Conservation (phyloP, 768 basidiomycete genomes). For the Kwoniella botswanensis region DNA sequence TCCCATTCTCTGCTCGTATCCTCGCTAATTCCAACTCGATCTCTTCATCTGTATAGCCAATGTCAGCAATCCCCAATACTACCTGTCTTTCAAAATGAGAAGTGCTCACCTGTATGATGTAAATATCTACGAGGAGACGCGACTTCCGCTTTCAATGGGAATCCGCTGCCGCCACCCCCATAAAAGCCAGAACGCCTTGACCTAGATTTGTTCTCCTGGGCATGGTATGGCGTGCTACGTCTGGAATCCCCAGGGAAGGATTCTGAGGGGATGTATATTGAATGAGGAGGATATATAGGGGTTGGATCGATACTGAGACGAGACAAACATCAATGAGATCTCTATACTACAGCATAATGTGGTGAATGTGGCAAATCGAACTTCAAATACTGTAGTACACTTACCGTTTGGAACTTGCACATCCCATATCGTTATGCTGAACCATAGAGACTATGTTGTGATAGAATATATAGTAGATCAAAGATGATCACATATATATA, state of each 20-base stretch:
- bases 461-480: background rate
- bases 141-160: too few species aligned
- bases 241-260: background rate
- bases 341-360: too few species aligned
- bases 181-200: too few species aligned
- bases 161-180: too few species aligned
- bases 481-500: background rate
- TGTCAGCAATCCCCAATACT: background rate
- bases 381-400: too few species aligned
- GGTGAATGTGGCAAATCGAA: too few species aligned
- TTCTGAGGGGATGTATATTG: constrained; percentile 1
- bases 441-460: background rate
- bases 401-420: constrained; percentile 1
- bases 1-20: background rate
- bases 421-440: background rate
- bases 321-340: too few species aligned
- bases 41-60: background rate
- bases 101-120: background rate
- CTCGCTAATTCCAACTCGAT: background rate
- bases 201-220: too few species aligned
- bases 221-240: too few species aligned
- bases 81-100: too few species aligned
- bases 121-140: background rate
- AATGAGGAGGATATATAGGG: background rate
- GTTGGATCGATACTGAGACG: background rate